Evolutionary conservation across 2,329 filamentous ascomycete species (phyloP).

Genomic region (Claviceps fusiformis): DNA sequence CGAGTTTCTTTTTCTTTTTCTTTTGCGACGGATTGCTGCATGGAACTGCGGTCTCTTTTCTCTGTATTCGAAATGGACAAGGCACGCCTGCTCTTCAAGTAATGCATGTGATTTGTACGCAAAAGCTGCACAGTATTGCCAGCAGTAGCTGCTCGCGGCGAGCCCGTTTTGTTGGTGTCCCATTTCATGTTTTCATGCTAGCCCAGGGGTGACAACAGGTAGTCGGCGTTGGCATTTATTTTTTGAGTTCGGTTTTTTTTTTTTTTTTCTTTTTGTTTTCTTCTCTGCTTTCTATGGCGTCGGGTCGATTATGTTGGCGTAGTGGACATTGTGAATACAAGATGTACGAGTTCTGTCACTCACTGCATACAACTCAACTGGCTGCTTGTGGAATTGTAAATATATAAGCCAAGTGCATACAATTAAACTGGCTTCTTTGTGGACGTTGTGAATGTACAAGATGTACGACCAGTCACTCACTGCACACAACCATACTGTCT

Average conservation of each 20-base stretch:
- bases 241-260: background rate
- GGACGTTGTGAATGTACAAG: too few relatives aligned
- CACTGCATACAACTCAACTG: background rate
- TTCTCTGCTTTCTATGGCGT: background rate
- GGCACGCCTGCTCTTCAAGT: slow-evolving; percentile 1
- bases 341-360: background rate
- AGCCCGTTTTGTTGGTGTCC: background rate
- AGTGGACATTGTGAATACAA: background rate
- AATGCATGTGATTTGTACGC: background rate
- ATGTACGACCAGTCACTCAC: too few relatives aligned
- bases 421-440: too few relatives aligned
- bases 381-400: background rate
- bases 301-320: background rate
- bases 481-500: too few relatives aligned
- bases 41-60: background rate
- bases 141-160: background rate
- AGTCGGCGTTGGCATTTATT: background rate
- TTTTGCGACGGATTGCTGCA: background rate
- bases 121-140: background rate
- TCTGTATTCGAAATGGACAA: background rate
- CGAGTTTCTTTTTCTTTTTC: too few relatives aligned
- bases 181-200: background rate
- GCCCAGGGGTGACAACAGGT: background rate
- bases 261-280: background rate
- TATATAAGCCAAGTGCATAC: too few relatives aligned